phyloP scores from a whole-genome alignment of 106 monocot genomes.

The Platanthera guangdongensis region DNA sequence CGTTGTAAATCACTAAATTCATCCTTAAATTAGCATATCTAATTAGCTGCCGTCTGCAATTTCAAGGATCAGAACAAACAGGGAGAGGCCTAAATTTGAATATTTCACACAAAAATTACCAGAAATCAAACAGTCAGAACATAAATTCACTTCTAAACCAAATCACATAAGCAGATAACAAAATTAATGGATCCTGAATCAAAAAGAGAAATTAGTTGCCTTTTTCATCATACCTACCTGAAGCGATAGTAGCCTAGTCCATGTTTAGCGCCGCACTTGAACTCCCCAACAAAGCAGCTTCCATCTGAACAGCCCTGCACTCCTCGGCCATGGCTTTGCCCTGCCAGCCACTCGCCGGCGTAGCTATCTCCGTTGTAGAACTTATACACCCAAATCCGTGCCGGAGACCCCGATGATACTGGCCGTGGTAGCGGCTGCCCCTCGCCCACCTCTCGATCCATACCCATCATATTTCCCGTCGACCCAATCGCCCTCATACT shows the following conservation, averaged over 20 bases:
- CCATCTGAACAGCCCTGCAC: constrained; percentile 49
- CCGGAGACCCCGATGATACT: constrained; percentile 31
- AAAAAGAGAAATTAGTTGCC: background rate
- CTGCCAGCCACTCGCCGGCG: constrained; percentile 46
- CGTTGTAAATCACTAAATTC: background rate
- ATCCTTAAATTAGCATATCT: background rate
- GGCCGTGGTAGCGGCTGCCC: constrained; percentile 47
- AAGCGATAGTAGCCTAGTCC: constrained; percentile 46
- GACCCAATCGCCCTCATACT: constrained; percentile 64
- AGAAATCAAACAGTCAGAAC: background rate
- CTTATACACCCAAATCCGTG: constrained; percentile 45
- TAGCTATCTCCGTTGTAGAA: constrained; percentile 56
- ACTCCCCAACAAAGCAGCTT: constrained; percentile 50
- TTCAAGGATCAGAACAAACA: background rate
- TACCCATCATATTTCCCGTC: constrained; percentile 48
- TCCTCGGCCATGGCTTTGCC: constrained; percentile 55
- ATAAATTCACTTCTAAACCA: background rate
- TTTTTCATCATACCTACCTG: constrained; percentile 40
- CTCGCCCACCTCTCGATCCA: constrained; percentile 52
- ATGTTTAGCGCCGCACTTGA: constrained; percentile 52
- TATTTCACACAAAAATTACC: background rate
- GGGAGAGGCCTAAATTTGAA: background rate
- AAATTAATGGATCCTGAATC: background rate
- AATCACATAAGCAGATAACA: background rate
- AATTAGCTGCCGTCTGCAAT: background rate